Evolutionary conservation across 1,139 yeast species (phyloP), one percentile per base, ranked within the genome.

Genomic region (Hemisphaericaspora subhashii): DNA sequence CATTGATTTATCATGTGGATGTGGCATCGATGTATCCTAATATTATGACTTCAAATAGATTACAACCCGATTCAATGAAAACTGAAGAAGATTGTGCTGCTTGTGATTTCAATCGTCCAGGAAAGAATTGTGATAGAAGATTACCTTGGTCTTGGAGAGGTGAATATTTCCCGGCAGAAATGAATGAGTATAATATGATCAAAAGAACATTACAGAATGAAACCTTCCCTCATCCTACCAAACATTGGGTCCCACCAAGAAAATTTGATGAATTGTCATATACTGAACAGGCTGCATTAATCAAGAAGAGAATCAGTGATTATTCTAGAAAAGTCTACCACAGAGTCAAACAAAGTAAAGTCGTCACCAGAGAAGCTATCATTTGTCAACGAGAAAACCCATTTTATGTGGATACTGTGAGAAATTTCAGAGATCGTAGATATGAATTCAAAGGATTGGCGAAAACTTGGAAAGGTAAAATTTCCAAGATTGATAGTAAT

Each of bases 21-120:
- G 99, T 94, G 39, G 98, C 99, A 0, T 92, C 98, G 0, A 94
- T 94, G 99, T 94, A 94, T 56, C 99, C 99, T 3, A 92, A 94
- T 58, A 94, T 94, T 55, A 94, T 94, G 98, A 88, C 96, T 3
- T 86, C 98, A 0, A 94, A 94, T 63, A 80, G 99, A 56, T 71
- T 94, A 39, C 99, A 94, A 60, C 99, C 99, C 0, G 99, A 94
- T 62, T 90, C 98, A 1, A 92, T 94, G 89, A 90, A 92, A 52
- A 70, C 85, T 0, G 98, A 92, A 57, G 88, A 88, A 51, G 96
- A 89, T 53, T 94, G 98, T 66, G 98, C 98, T 0, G 81, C 95
- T 28, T 94, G 99, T 69, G 98, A 94, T 54, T 94, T 89, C 63
- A 94, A 94, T 57, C 73, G 96, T 40, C 98, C 98, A 0, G 98